Evolutionary conservation across 108 stramenopile species (phyloP), one percentile per base, ranked within the genome.

Genomic region (Asterionellopsis glacialis): DNA sequence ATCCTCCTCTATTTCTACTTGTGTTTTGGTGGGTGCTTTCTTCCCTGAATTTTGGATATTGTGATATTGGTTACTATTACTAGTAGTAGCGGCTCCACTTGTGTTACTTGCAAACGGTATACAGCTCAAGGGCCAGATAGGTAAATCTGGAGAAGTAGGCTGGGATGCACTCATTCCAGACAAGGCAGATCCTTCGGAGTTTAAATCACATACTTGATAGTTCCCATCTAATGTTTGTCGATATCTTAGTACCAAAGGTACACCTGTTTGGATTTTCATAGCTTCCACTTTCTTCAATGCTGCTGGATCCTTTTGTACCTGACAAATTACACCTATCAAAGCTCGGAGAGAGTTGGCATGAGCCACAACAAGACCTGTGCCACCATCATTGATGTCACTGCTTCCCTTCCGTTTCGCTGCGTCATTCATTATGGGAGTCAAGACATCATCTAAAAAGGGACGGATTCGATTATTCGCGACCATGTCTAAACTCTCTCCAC

Each of bases 341-440:
- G 81, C 76, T 40, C 81, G 65, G 23, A 82, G 64, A 6, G 76
- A 78, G 53, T 82, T 82, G 51, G 81, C 81, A 67, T 82, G 81
- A 15, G 81, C 81, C 6, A 82, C 81, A 13, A 82, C 71, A 49
- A 82, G 50, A 13, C 76, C 81, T 11, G 73, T 77, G 2, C 64
- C 76, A 55, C 73, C 70, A 33, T 61, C 72, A 21, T 45, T 42
- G 19, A 16, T 27, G 41, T 13, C 25, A 15, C 4, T 43, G 1
- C 12, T 14, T 12, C 26, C 24, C 57, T 49, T 27, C 51, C 28
- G 44, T 63, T 19, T 43, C 45, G 64, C 60, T 1, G 74, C 70
- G 6, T 60, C 19, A 19, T 77, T 62, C 55, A 82, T 49, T 1
- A 71, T 25, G 18, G 81, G 81, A 24, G 61, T 66, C 47, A 82